These are phyloP conservation scores for Phytophthora constricta DNA, from an alignment of 352 stramenopile species.

Conservation along the genomic window DNA sequence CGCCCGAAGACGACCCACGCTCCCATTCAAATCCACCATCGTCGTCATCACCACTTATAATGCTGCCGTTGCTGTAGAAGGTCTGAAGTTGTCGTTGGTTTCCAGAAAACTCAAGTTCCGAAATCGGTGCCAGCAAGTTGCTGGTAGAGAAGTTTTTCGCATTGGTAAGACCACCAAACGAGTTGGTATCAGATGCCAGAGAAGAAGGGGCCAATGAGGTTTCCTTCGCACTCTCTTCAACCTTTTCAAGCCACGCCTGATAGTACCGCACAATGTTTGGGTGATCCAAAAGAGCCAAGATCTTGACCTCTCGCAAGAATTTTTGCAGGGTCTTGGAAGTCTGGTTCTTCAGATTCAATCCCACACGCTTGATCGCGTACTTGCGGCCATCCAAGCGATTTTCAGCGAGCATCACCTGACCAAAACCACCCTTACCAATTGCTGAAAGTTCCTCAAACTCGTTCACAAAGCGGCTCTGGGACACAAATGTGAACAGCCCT, in stretches of 20 bases:
- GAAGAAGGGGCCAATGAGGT: slow-evolving; percentile 19
- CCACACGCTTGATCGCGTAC: slow-evolving; percentile 94
- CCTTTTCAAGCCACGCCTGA: slow-evolving; percentile 90
- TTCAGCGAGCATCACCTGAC: slow-evolving; percentile 93
- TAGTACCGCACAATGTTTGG: slow-evolving; percentile 95
- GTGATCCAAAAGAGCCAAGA: slow-evolving; percentile 92
- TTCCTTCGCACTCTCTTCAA: slow-evolving; percentile 56
- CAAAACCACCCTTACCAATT: slow-evolving; percentile 94
- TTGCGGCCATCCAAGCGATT: slow-evolving; percentile 94
- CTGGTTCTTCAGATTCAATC: slow-evolving; percentile 84
- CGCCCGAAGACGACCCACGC: slow-evolving; percentile 52
- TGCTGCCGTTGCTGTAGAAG: slow-evolving; percentile 59
- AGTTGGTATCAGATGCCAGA: slow-evolving; percentile 42
- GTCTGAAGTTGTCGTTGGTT: slow-evolving; percentile 50
- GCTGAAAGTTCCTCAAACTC: slow-evolving; percentile 87
- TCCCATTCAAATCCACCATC: slow-evolving; percentile 85
- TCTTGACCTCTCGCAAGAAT: slow-evolving; percentile 94
- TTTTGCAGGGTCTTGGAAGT: slow-evolving; percentile 93
- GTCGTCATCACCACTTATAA: slow-evolving; percentile 50
- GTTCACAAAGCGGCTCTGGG: slow-evolving; percentile 83
- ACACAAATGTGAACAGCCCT: slow-evolving; percentile 86
- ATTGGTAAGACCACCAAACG: slow-evolving; percentile 31
- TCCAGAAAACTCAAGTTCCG: slow-evolving; percentile 67
- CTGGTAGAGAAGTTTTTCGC: slow-evolving; percentile 72
- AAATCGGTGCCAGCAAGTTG: slow-evolving; percentile 76